phyloP scores from a whole-genome alignment of 2,329 filamentous ascomycete species.

The Aspergillus quadricinctus region DNA sequence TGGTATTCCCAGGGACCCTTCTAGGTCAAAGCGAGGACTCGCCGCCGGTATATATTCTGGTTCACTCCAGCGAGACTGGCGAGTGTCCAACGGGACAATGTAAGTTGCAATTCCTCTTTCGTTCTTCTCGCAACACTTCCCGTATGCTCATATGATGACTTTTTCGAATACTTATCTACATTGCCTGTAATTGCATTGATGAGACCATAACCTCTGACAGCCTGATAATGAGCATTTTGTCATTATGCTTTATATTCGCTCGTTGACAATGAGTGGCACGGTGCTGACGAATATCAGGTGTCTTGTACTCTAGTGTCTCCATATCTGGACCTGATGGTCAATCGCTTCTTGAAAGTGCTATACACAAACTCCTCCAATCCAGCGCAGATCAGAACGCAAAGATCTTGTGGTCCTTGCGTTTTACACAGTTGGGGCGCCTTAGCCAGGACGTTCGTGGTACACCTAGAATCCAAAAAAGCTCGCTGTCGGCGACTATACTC shows the following conservation, averaged over 20 bases:
- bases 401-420: constrained; percentile 52
- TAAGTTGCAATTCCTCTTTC: constrained; percentile 54
- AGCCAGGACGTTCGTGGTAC: constrained; percentile 8
- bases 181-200: constrained; percentile 94
- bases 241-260: constrained; percentile 14
- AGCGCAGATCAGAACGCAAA: constrained; percentile 26
- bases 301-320: constrained; percentile 53
- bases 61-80: constrained; percentile 85
- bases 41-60: constrained; percentile 57
- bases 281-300: constrained; percentile 47
- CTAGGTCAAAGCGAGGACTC: constrained; percentile 25
- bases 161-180: constrained; percentile 98
- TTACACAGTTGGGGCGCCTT: constrained; percentile 43
- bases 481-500: constrained; percentile 44
- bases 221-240: constrained; percentile 60
- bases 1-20: constrained; percentile 35
- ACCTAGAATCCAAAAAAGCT: constrained; percentile 11
- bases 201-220: constrained; percentile 76
- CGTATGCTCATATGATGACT: constrained; percentile 71
- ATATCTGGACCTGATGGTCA: constrained; percentile 32
- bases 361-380: constrained; percentile 40
- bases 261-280: constrained; percentile 12
- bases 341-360: constrained; percentile 37
- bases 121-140: constrained; percentile 9
- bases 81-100: constrained; percentile 86